Base-by-base conservation (phyloP, 2,329 filamentous ascomycete species). In the Diaporthe sp. region DNA sequence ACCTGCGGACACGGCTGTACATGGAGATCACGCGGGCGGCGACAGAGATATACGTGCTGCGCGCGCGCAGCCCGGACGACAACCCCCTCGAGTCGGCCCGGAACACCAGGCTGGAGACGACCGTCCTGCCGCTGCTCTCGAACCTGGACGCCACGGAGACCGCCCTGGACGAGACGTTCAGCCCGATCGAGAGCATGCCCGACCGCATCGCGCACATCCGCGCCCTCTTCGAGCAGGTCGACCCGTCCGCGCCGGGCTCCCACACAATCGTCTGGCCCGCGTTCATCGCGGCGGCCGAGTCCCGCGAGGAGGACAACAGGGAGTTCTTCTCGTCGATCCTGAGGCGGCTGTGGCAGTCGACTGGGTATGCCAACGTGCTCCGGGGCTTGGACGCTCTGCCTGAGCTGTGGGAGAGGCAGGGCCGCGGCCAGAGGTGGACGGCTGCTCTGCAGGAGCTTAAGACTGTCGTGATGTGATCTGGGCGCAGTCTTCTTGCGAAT, bases 181-280 rank as follows among this genome's bases (percentile, higher is more conserved):
- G 39, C 69, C 55, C 69, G 17, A 17, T 59, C 53, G 39, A 50
- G 55, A 30, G 55, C 37, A 59, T 59, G 69, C 47, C 70, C 4
- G 73, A 69, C 30, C 39, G 37, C 9, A 68, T 72, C 47, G 56
- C 58, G 2, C 65, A 42, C 30, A 65, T 75, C 17, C 63, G 71
- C 15, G 15, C 39, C 15, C 71, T 75, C 25, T 73, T 75, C 8
- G 71, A 75, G 35, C 58, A 59, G 32, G 58, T 75, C 32, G 63
- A 75, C 42, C 66, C 55, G 17, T 53, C 55, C 4, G 74, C 71
- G 2, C 74, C 74, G 2, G 74, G 74, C 8, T 44, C 74, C 12
- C 74, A 75, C 42, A 73, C 65, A 22, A 66, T 75, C 32, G 74
- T 75, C 19, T 75, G 74, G 74, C 74, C 74, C 9, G 74, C 74